A percentile compares a stretch with the other conserved stretches of the same genome.
Conservation (phyloP, 352 stramenopile genomes). For the Globisporangium parvum region DNA sequence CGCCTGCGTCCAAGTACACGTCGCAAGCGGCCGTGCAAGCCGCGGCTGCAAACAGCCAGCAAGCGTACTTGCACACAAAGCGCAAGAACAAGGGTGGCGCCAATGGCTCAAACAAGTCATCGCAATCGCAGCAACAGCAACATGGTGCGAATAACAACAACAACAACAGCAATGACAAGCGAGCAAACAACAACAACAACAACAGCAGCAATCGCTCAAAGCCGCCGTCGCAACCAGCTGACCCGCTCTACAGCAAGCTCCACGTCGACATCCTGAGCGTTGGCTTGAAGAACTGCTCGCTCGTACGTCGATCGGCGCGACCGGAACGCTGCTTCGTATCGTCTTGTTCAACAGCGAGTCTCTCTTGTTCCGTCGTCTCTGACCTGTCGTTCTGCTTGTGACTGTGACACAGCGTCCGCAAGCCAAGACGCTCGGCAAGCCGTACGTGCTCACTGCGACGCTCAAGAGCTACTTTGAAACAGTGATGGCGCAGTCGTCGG, state of each 20-base stretch:
- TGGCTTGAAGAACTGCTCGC: constrained; percentile 64
- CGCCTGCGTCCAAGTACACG: constrained; percentile 60
- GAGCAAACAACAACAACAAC: neutral
- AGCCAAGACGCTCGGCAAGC: constrained; percentile 18
- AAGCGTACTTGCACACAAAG: constrained; percentile 67
- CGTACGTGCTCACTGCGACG: constrained; percentile 21
- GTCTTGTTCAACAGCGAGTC: too few species aligned
- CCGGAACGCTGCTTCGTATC: neutral
- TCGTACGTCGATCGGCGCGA: constrained; percentile 25
- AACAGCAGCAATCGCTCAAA: constrained; percentile 8
- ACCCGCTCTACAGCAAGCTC: constrained; percentile 57
- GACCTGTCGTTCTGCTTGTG: neutral
- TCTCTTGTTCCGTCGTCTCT: constrained; percentile 1
- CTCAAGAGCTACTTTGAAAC: constrained; percentile 38
- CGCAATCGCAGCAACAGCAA: constrained; percentile 1
- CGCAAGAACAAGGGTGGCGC: constrained; percentile 29
- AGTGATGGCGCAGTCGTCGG: constrained; percentile 4
- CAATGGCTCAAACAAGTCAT: constrained; percentile 8
- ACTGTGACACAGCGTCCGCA: constrained; percentile 19
- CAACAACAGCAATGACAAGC: constrained; percentile 7
- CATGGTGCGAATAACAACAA: constrained; percentile 2
- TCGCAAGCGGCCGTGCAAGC: constrained; percentile 36
- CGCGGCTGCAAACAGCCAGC: constrained; percentile 32
- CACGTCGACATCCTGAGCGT: constrained; percentile 36
- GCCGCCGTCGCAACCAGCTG: constrained; percentile 13